Percentiles rank a stretch among this genome's conserved stretches.
phyloP scores from a whole-genome alignment of 805 yeast species.

The Saccharomycopsis sp. region DNA sequence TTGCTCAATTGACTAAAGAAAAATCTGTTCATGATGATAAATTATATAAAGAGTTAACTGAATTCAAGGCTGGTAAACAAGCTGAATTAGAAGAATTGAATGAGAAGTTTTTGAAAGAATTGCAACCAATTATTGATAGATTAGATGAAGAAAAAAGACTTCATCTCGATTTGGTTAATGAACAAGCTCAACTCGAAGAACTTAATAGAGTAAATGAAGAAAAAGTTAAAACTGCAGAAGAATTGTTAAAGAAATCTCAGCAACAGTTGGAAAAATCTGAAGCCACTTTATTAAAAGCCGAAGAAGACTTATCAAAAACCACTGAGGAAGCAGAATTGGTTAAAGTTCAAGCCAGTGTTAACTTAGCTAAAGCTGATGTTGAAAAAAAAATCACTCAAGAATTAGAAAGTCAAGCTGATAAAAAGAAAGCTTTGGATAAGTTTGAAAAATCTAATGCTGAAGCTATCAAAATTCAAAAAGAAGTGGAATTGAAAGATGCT shows the following conservation, averaged over 20 bases:
- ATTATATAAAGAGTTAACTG: conserved; percentile 11
- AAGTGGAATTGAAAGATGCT: conserved; percentile 12
- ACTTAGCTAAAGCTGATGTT: conserved; percentile 13
- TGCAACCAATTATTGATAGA: conserved; percentile 13
- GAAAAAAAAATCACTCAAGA: conserved; percentile 13
- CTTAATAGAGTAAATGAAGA: conserved; percentile 7
- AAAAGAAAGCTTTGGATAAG: conserved; percentile 10
- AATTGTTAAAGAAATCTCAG: conserved; percentile 8
- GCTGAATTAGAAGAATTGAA: conserved; percentile 12
- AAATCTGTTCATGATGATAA: conserved; percentile 6
- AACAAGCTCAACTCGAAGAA: conserved; percentile 9
- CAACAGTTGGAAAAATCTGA: conserved; percentile 11
- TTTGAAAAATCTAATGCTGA: conserved; percentile 6
- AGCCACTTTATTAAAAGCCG: conserved; percentile 7
- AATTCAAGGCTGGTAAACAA: conserved; percentile 7
- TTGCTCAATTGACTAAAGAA: conserved; percentile 9
- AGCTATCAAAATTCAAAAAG: conserved; percentile 8
- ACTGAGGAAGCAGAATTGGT: conserved; percentile 5
- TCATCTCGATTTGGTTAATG: conserved; percentile 6
- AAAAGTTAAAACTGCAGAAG: conserved; percentile 9
- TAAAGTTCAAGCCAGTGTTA: conserved; percentile 13
- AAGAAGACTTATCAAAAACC: conserved; percentile 7
- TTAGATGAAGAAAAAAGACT: conserved; percentile 5
- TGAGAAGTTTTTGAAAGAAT: conserved; percentile 4
- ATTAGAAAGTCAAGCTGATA: conserved; percentile 5